Conservation (phyloP, 108 stramenopile species). For the Aurantiochytrium sp. region DNA sequence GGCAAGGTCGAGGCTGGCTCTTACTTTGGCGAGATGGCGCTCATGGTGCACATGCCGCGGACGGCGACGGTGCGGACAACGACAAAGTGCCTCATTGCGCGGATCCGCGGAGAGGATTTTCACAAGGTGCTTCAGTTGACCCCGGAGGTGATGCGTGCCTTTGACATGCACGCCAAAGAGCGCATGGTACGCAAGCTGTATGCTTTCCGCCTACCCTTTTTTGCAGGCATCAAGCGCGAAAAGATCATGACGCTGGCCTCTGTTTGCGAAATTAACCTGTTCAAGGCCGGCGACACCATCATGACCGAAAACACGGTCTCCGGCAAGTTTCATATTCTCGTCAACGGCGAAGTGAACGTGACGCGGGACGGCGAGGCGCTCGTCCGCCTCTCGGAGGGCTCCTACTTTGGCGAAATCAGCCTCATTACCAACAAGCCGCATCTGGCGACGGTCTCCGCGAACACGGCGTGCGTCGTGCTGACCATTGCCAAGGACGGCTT, state of each 20-base stretch:
- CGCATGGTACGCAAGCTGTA: constrained; percentile 13
- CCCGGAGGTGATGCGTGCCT: not conserved
- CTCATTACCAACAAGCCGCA: not conserved
- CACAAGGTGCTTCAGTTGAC: not conserved
- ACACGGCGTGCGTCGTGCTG: not conserved
- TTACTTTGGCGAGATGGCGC: constrained; percentile 17
- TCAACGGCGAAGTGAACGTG: not conserved
- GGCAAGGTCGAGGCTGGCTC: not conserved
- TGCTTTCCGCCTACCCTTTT: not conserved
- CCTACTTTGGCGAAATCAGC: not conserved
- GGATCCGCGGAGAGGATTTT: not conserved
- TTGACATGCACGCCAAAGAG: not conserved
- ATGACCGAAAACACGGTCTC: not conserved
- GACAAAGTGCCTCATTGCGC: not conserved
- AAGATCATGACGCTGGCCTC: not conserved
- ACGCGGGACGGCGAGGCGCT: not conserved
- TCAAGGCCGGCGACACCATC: not conserved
- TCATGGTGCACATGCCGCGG: constrained; percentile 2
- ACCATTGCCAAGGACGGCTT: not conserved
- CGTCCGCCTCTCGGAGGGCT: not conserved
- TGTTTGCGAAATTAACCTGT: not conserved
- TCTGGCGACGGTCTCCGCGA: constrained; percentile 8
- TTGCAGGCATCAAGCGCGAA: not conserved
- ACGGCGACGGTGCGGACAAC: not conserved
- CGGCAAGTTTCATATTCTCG: constrained; percentile 22